Percentiles rank a stretch among this genome's conserved stretches.
Evolutionary conservation across 106 monocot genomes (phyloP).

Genomic region (Agapanthus africanus): DNA sequence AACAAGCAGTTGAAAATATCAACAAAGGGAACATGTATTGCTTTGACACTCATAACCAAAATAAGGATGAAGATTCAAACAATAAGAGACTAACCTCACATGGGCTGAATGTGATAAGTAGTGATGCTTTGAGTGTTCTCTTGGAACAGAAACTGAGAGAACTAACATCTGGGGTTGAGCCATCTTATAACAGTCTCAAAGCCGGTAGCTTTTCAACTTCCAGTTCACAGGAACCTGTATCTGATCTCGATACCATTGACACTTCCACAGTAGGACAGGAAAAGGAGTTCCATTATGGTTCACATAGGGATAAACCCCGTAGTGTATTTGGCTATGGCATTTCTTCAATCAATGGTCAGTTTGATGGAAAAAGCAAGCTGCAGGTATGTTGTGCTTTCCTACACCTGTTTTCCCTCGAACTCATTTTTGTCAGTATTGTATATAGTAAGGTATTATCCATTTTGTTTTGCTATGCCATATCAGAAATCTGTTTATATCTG

Average conservation of each 20-base stretch:
- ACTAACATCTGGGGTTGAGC: constrained; percentile 36
- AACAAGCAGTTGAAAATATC: constrained; percentile 22
- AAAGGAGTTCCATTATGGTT: too few relatives aligned
- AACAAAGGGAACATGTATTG: constrained; percentile 14
- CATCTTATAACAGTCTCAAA: too few relatives aligned
- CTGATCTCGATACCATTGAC: constrained; percentile 12
- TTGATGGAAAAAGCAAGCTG: constrained; percentile 10
- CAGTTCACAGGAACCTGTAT: constrained; percentile 15
- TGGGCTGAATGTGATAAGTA: constrained; percentile 39
- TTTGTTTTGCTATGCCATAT: neutral
- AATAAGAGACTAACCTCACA: constrained; percentile 16
- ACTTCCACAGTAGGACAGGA: constrained; percentile 13
- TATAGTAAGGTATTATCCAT: neutral
- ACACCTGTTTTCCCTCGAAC: neutral
- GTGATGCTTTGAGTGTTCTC: constrained; percentile 67
- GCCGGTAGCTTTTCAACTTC: constrained; percentile 31
- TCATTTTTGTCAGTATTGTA: too few relatives aligned
- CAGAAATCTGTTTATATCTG: neutral
- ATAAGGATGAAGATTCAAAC: constrained; percentile 6
- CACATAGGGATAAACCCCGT: constrained; percentile 17
- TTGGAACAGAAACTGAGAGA: constrained; percentile 87
- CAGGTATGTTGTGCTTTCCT: constrained; percentile 26
- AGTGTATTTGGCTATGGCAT: constrained; percentile 3
- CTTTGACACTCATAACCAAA: constrained; percentile 16
- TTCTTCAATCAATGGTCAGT: constrained; percentile 21